Evolutionary conservation across 768 basidiomycete species (phyloP).

Genomic region (Suillus tomentosus): DNA sequence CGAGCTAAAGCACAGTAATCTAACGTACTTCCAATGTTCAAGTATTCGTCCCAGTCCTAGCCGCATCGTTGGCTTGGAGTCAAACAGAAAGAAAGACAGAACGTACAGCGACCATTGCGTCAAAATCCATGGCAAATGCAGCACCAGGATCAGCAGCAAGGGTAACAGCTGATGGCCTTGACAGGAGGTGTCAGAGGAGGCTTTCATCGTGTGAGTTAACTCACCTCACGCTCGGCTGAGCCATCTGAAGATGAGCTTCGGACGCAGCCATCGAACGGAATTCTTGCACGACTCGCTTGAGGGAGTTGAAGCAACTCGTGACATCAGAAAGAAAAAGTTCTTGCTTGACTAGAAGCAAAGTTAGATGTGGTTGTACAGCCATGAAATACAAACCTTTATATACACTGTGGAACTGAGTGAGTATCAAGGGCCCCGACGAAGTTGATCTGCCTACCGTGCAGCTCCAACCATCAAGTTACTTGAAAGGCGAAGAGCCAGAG

Average conservation of each 20-base stretch:
- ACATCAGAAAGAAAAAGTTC: slow-evolving; percentile 84
- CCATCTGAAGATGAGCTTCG: slow-evolving; percentile 68
- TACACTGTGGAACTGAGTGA: slow-evolving; percentile 35
- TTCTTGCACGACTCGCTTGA: slow-evolving; percentile 80
- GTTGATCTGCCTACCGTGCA: slow-evolving; percentile 59
- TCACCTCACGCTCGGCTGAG: slow-evolving; percentile 65
- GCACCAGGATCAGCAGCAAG: slow-evolving; percentile 52
- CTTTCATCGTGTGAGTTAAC: slow-evolving; percentile 17
- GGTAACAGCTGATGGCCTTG: slow-evolving; percentile 53
- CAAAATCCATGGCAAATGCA: slow-evolving; percentile 58
- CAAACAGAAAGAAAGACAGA: background rate
- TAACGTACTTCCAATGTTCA: slow-evolving; percentile 48
- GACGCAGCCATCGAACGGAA: slow-evolving; percentile 46
- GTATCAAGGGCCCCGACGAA: background rate
- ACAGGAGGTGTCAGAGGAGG: slow-evolving; percentile 8
- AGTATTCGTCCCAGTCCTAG: slow-evolving; percentile 66
- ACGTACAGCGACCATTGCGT: slow-evolving; percentile 63
- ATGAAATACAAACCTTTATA: slow-evolving; percentile 44
- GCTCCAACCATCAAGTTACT: slow-evolving; percentile 91
- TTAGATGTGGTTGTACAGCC: background rate
- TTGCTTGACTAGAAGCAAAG: slow-evolving; percentile 64
- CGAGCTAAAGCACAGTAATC: slow-evolving; percentile 7
- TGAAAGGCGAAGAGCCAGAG: slow-evolving; percentile 82
- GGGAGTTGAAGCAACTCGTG: slow-evolving; percentile 68
- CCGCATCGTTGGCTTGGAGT: slow-evolving; percentile 2